Evolutionary conservation across 2,329 filamentous ascomycete genomes (phyloP), one percentile per base, ranked within the genome.

Genomic region (Passalora sequoiae): DNA sequence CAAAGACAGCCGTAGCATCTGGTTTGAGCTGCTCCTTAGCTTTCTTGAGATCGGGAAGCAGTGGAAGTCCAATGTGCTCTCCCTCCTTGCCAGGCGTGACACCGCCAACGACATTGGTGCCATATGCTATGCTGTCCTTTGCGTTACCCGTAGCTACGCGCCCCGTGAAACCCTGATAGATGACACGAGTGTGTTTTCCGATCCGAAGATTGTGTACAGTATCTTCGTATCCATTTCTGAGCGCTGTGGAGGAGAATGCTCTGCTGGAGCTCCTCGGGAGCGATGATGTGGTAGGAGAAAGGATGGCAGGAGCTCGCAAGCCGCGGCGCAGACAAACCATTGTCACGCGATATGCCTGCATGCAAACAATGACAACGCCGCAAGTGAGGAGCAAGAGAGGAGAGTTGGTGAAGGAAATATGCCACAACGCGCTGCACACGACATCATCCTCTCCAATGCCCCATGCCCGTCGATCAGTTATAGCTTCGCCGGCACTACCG

Each of bases 1-100:
- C 86, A 54, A 87, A 89, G 43, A 91, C 84, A 4, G 81, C 84
- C 1, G 85, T 88, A 4, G 84, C 86, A 66, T 89, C 80, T 2
- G 86, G 85, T 55, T 81, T 85, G 27, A 87, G 67, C 54, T 77
- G 70, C 53, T 83, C 76, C 68, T 84, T 80, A 5, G 86, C 86
- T 59, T 74, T 77, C 57, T 74, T 73, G 21, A 89, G 81, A 31
- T 76, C 80, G 1, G 84, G 81, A 15, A 88, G 69, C 1, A 89
- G 74, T 1, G 86, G 86, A 25, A 87, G 69, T 2, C 82, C 84
- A 15, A 89, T 68, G 67, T 89, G 85, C 58, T 86, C 78, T 36
- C 80, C 80, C 44, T 78, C 75, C 37, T 81, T 78, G 3, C 80
- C 80, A 1, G 85, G 86, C 40, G 79, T 86, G 13, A 89, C 83